phyloP scores from a whole-genome alignment of 768 basidiomycete genomes.

The Baorangia bicolor region DNA sequence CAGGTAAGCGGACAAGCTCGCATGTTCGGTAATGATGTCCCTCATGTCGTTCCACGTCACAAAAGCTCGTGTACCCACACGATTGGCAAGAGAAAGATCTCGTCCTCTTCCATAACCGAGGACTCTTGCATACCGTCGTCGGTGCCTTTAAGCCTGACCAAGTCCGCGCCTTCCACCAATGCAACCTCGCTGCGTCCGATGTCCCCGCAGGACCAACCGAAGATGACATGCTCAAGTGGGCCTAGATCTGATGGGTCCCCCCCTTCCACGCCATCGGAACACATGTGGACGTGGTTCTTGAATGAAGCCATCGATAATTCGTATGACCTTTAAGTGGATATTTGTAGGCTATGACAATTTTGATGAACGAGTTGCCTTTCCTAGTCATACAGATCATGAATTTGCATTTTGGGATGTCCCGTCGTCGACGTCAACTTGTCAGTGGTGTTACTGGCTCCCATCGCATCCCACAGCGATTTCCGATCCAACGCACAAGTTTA shows the following conservation, averaged over 20 bases:
- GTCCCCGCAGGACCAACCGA: constrained; percentile 47
- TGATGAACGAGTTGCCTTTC: constrained; percentile 5
- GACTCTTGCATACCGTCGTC: constrained; percentile 65
- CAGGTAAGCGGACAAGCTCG: constrained; percentile 35
- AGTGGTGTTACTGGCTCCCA: not conserved
- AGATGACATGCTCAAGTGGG: constrained; percentile 45
- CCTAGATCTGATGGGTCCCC: constrained; percentile 27
- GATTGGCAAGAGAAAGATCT: constrained; percentile 75
- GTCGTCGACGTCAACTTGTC: not conserved
- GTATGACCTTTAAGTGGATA: not conserved
- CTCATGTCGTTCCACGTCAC: not conserved
- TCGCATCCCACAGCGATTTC: constrained; percentile 8
- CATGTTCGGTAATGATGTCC: not conserved
- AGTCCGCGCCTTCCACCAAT: constrained; percentile 53
- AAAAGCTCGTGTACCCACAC: constrained; percentile 76
- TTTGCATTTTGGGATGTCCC: constrained; percentile 11
- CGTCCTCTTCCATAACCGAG: constrained; percentile 73
- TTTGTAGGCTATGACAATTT: constrained; percentile 4
- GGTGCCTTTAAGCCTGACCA: constrained; percentile 56
- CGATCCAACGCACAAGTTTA: not conserved
- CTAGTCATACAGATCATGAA: constrained; percentile 9
- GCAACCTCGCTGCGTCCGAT: constrained; percentile 55
- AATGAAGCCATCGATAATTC: not conserved
- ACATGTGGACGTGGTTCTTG: constrained; percentile 4
- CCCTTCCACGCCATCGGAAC: not conserved